A percentile compares a stretch with the other conserved stretches of the same genome.
Conservation (phyloP, 768 basidiomycete species). For the Amanita fuliginea region DNA sequence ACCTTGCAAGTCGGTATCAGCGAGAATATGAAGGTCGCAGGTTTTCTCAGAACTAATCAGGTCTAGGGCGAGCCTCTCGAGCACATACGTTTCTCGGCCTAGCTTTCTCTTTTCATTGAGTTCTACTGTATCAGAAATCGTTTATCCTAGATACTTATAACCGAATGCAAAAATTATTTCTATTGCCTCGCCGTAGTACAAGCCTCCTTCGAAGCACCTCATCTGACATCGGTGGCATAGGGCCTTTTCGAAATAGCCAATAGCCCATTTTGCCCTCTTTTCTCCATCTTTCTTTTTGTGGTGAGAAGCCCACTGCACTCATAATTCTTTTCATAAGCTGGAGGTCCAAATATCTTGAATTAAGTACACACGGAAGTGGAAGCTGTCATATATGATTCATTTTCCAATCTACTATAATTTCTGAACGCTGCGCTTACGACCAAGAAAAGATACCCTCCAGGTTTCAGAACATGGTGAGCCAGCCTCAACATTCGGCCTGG, state of each 20-base stretch:
- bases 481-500: constrained; percentile 63
- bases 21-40: too few species aligned
- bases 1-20: too few species aligned
- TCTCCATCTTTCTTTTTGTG: constrained; percentile 51
- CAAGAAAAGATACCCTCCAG: constrained; percentile 55
- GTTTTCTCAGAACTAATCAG: too few species aligned
- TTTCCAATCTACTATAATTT: neutral
- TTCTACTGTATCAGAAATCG: too few species aligned
- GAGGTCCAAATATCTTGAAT: constrained; percentile 73
- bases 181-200: constrained; percentile 50
- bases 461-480: constrained; percentile 43
- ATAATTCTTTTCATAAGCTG: constrained; percentile 48
- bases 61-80: too few species aligned
- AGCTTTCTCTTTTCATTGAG: too few species aligned
- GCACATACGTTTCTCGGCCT: too few species aligned
- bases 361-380: constrained; percentile 74
- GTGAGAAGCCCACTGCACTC: constrained; percentile 49
- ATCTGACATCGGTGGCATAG: constrained; percentile 2
- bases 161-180: constrained; percentile 72
- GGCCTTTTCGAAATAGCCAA: constrained; percentile 62
- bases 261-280: constrained; percentile 78
- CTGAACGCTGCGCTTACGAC: constrained; percentile 36
- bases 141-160: too few species aligned
- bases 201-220: constrained; percentile 39
- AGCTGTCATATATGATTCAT: constrained; percentile 32